A percentile compares a stretch with the other conserved stretches of the same genome.
These are phyloP conservation scores for Ehretia macrophylla DNA, from an alignment of 257 asterid species.

Conservation along the genomic window DNA sequence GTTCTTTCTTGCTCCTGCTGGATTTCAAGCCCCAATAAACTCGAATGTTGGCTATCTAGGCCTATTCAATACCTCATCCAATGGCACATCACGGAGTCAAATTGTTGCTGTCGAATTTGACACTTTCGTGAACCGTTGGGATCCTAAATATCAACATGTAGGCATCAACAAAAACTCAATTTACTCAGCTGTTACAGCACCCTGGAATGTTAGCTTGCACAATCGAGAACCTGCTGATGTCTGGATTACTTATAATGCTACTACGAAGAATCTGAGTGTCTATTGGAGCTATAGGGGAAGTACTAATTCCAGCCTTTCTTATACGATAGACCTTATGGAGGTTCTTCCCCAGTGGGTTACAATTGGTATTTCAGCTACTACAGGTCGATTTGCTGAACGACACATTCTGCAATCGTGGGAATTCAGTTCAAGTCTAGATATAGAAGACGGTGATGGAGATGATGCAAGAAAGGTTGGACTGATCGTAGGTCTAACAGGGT, in stretches of 20 bases:
- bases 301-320: background rate
- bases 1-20: slow-evolving; percentile 28
- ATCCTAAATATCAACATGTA: slow-evolving; percentile 29
- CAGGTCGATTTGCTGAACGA: no score
- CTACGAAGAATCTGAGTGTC: slow-evolving; percentile 19
- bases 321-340: no score
- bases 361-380: no score
- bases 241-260: no score
- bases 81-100: slow-evolving; percentile 15
- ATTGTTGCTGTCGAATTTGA: slow-evolving; percentile 32
- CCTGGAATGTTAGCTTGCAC: slow-evolving; percentile 31
- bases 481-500: slow-evolving; percentile 14
- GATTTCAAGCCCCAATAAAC: slow-evolving; percentile 32
- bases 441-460: background rate
- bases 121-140: slow-evolving; percentile 27
- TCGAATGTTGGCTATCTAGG: slow-evolving; percentile 39
- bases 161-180: slow-evolving; percentile 31
- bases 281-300: slow-evolving; percentile 12
- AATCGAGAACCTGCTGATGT: slow-evolving; percentile 13
- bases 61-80: slow-evolving; percentile 22
- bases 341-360: no score
- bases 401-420: slow-evolving; percentile 31
- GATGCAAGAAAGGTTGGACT: slow-evolving; percentile 6
- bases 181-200: slow-evolving; percentile 12
- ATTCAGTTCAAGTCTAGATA: slow-evolving; percentile 22